Base-by-base conservation (phyloP, 768 basidiomycete species). In the Mycena floridula region DNA sequence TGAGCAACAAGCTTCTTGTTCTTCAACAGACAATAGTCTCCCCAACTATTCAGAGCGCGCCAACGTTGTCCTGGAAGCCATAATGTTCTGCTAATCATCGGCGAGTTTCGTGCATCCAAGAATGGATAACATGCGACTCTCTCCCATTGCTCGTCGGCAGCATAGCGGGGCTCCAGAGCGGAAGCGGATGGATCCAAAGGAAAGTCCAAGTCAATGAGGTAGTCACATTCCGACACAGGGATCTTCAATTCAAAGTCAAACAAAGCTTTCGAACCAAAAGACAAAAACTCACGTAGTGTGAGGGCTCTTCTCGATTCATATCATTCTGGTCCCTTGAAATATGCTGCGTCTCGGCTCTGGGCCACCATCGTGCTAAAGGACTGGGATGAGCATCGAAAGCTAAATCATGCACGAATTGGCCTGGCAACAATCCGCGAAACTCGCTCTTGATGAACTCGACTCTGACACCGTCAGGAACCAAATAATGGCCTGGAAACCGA, bases 391-490 rank as follows among this genome's bases (percentile, higher is more conserved):
- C 63, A 21, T 50, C 53, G 41, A 55, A 50, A 5, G 18, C 7
- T 26, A 45, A 41, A n/a, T 66, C 66, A 54, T 67, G 64, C 44
- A 63, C 64, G 67, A 96, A 98, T 59, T 88, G 85, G 16, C 82
- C 77, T 12, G 96, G 96, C 50, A 99, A 69, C 57, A 90, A 74
- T 8, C 92, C 95, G 49, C 83, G 76, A 53, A 98, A 97, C 46
- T 86, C 91, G 62, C 86, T 92, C 69, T 92, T 89, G 61, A 98
- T 70, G 63, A 92, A 97, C 46, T 84, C 75, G n/a, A 95, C 81
- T 22, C 79, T 73, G 46, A 98, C 67, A 22, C 80, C 86, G 46
- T 83, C 77, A 2, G 94, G 93, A 18, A 98, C 75, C 39, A 95
- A 74, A 62, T 87, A 97, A 59, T 87, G 85, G 3, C 90, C 81